Evolutionary conservation across 1,284 basidiomycete genomes (phyloP).

Genomic region (Ustilago shanxiensis): DNA sequence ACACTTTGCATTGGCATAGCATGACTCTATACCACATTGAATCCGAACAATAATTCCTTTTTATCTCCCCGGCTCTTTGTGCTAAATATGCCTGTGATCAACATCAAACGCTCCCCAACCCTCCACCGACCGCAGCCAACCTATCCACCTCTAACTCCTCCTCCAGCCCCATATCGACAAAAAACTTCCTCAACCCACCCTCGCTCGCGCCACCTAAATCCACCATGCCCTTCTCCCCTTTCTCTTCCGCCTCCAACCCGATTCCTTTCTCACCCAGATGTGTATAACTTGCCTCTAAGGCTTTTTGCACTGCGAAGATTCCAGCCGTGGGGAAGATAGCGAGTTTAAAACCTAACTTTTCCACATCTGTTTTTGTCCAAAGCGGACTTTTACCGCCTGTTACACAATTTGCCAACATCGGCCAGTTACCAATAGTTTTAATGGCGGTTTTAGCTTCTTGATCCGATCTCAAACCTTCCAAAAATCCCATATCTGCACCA

Average conservation of each 20-base stretch:
- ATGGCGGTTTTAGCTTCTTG: constrained; percentile 78
- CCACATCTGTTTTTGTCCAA: constrained; percentile 35
- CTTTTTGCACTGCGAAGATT: constrained; percentile 41
- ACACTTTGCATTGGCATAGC: neutral
- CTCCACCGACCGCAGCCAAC: constrained; percentile 27
- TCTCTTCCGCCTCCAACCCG: constrained; percentile 34
- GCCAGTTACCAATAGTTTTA: constrained; percentile 73
- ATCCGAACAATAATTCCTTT: constrained; percentile 1
- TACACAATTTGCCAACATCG: constrained; percentile 48
- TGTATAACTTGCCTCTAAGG: constrained; percentile 32
- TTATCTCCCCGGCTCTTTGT: too few relatives aligned
- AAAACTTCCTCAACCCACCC: constrained; percentile 46
- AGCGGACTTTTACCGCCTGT: constrained; percentile 45
- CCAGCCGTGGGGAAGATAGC: constrained; percentile 56
- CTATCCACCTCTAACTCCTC: constrained; percentile 42
- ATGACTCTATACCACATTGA: constrained; percentile 5
- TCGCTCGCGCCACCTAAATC: constrained; percentile 41
- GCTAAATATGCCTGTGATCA: neutral
- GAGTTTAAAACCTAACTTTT: constrained; percentile 37
- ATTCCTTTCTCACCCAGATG: constrained; percentile 68
- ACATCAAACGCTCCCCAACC: constrained; percentile 23
- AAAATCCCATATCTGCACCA: constrained; percentile 86
- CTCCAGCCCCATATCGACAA: constrained; percentile 50
- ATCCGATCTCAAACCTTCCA: constrained; percentile 77
- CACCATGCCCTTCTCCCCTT: constrained; percentile 2